A percentile compares a stretch with the other conserved stretches of the same genome.
These are phyloP conservation scores for Mucor saturninus DNA, from an alignment of 371 early-diverging fungal species.

Conservation along the genomic window DNA sequence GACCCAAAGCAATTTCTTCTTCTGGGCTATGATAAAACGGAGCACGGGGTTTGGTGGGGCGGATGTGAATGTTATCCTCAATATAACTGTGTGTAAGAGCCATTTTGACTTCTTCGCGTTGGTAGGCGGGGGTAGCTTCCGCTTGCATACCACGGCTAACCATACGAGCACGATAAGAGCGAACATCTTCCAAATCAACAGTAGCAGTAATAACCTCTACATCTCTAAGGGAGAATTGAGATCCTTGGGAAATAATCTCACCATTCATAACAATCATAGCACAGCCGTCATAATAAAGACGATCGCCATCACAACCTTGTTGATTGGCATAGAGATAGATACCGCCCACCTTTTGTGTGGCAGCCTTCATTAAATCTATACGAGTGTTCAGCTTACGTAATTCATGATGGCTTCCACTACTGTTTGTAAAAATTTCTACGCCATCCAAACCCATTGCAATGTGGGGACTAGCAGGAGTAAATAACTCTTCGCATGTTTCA, in stretches of 20 bases:
- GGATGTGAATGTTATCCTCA: conserved; percentile 39
- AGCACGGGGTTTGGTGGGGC: conserved; percentile 35
- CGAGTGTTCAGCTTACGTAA: conserved; percentile 86
- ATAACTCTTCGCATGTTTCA: conserved; percentile 97
- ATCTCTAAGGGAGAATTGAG: conserved; percentile 92
- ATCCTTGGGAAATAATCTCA: conserved; percentile 85
- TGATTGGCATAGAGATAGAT: conserved; percentile 96
- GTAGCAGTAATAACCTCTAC: conserved; percentile 95
- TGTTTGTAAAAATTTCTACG: conserved; percentile 95
- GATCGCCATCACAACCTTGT: conserved; percentile 98
- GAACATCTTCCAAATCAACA: conserved; percentile 89
- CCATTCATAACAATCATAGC: conserved; percentile 93
- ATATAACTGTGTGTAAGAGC: conserved; percentile 55
- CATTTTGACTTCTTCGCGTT: conserved; percentile 65
- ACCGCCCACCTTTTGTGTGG: conserved; percentile 93
- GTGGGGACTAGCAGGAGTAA: conserved; percentile 94
- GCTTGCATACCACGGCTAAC: conserved; percentile 88
- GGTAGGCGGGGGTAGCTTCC: conserved; percentile 59
- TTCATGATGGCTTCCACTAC: conserved; percentile 92
- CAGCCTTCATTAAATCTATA: conserved; percentile 86
- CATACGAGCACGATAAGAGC: conserved; percentile 75
- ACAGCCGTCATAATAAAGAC: conserved; percentile 96
- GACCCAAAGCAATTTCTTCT: conserved; percentile 91
- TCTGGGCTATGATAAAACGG: conserved; percentile 67
- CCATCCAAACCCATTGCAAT: conserved; percentile 92